Conservation (phyloP, 352 stramenopile genomes). For the Phytopythium ostracodes region DNA sequence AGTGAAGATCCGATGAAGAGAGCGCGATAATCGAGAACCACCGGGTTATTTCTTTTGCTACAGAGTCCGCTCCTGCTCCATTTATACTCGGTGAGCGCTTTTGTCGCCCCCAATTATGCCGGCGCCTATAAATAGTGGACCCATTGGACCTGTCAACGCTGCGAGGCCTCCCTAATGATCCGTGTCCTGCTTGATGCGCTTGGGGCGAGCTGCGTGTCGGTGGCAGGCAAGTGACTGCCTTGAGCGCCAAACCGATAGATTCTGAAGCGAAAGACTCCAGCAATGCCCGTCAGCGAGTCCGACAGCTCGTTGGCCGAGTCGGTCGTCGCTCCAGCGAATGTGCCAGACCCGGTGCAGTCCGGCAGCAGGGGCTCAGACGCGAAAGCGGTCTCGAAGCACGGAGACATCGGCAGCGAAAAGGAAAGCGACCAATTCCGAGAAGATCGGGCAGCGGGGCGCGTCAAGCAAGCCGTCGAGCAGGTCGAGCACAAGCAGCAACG, state of each 20-base stretch:
- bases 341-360: not conserved
- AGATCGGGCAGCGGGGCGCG: not conserved
- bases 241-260: not conserved
- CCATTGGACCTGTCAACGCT: not conserved
- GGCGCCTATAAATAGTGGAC: not conserved
- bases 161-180: not conserved
- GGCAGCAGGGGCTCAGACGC: not conserved
- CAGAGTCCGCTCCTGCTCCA: not conserved
- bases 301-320: slow-evolving; percentile 1
- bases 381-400: not conserved
- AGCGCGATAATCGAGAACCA: not conserved
- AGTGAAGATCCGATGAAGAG: not conserved
- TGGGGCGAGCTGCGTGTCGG: not conserved
- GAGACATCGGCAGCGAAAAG: not conserved
- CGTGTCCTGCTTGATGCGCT: not conserved
- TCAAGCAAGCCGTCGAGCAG: slow-evolving; percentile 4
- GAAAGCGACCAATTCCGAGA: not conserved
- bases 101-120: not conserved
- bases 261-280: not conserved
- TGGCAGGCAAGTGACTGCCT: not conserved
- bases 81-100: not conserved
- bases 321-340: not conserved
- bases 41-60: not conserved
- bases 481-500: slow-evolving; percentile 2
- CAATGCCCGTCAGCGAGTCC: slow-evolving; percentile 5